phyloP scores from a whole-genome alignment of 495 filamentous ascomycete species.

The Tuber umbilicatum region DNA sequence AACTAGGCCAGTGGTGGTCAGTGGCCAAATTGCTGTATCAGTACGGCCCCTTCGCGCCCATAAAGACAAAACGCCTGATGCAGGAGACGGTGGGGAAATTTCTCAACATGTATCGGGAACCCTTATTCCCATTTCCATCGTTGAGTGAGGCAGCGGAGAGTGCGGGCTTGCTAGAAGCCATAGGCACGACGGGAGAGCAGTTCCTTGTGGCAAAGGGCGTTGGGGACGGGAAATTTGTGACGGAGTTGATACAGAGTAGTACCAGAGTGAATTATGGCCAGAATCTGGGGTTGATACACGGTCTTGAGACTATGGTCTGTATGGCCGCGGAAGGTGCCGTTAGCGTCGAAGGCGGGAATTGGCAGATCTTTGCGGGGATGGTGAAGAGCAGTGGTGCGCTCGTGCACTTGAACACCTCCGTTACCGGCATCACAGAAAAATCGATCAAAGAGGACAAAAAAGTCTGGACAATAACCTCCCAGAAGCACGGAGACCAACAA shows the following conservation, averaged over 20 bases:
- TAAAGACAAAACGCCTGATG: conserved; percentile 66
- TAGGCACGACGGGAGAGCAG: conserved; percentile 62
- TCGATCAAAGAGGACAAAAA: conserved; percentile 34
- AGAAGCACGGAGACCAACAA: conserved; percentile 22
- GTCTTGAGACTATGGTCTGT: conserved; percentile 84
- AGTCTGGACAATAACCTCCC: conserved; percentile 27
- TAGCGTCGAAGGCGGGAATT: conserved; percentile 78
- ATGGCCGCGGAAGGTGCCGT: conserved; percentile 85
- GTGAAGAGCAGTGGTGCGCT: conserved; percentile 56
- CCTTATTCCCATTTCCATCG: conserved; percentile 74
- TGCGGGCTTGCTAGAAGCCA: conserved; percentile 58
- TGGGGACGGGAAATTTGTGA: conserved; percentile 54
- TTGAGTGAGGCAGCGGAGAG: conserved; percentile 60
- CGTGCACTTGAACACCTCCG: conserved; percentile 62
- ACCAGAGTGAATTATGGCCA: conserved; percentile 95
- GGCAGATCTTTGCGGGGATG: conserved; percentile 87
- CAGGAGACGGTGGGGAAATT: conserved; percentile 66
- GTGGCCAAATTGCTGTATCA: conserved; percentile 71
- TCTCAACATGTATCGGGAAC: conserved; percentile 70
- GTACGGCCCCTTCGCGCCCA: conserved; percentile 68
- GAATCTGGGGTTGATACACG: conserved; percentile 78
- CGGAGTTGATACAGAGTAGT: conserved; percentile 83
- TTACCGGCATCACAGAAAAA: conserved; percentile 53
- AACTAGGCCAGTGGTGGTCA: conserved; percentile 67
- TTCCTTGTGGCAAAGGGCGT: conserved; percentile 65